phyloP scores from a whole-genome alignment of 108 stramenopile species.

The Discostella stelligeroides region DNA sequence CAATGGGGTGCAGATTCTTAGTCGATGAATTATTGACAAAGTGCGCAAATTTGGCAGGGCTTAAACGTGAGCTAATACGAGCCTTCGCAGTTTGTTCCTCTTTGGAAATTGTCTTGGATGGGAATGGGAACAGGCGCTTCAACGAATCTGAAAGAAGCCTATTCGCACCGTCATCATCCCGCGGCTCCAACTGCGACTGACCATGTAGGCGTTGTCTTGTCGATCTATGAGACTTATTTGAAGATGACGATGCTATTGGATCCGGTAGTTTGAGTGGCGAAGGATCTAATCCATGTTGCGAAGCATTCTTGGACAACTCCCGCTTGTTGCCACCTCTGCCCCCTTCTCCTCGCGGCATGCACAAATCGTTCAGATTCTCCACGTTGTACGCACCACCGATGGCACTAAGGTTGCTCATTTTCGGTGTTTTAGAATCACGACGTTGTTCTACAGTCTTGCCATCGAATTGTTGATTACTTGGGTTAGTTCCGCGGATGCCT shows the following conservation, averaged over 20 bases:
- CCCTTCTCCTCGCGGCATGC: neutral
- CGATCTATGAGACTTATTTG: neutral
- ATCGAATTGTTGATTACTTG: neutral
- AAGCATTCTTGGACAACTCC: neutral
- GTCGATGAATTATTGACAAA: slow-evolving; percentile 15
- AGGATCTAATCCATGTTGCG: slow-evolving; percentile 23
- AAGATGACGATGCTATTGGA: slow-evolving; percentile 14
- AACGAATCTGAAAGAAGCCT: slow-evolving; percentile 11
- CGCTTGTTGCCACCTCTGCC: slow-evolving; percentile 3
- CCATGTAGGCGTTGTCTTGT: neutral
- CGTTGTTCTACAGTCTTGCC: slow-evolving; percentile 3
- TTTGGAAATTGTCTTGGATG: slow-evolving; percentile 1
- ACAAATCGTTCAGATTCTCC: neutral
- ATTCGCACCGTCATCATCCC: neutral
- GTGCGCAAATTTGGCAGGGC: slow-evolving; percentile 3
- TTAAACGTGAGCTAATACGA: neutral
- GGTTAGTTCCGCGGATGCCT: neutral
- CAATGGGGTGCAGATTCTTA: slow-evolving; percentile 3
- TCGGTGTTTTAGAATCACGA: slow-evolving; percentile 51
- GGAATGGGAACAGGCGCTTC: slow-evolving; percentile 17
- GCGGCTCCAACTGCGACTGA: neutral
- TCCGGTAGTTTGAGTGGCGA: slow-evolving; percentile 38
- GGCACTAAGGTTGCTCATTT: slow-evolving; percentile 33
- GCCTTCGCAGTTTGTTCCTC: neutral
- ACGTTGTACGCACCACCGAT: slow-evolving; percentile 13